Conservation (phyloP, 2,329 filamentous ascomycete species). For the Clarireedia monteithiana region DNA sequence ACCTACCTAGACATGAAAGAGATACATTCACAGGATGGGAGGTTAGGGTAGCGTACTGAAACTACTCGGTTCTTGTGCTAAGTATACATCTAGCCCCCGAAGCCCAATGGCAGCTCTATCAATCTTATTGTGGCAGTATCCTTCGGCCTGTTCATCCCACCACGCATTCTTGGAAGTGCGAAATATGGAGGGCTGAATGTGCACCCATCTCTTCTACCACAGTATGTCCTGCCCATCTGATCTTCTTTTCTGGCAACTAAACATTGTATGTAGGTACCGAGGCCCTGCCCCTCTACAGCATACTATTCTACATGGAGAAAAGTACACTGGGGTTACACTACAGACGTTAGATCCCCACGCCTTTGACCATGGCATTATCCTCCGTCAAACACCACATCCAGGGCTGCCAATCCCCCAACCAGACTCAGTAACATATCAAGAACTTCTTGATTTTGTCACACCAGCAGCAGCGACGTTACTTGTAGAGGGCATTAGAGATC, state of each 20-base stretch:
- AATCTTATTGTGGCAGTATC: slow-evolving; percentile 89
- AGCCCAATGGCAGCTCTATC: slow-evolving; percentile 36
- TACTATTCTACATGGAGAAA: slow-evolving; percentile 58
- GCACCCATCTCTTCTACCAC: slow-evolving; percentile 83
- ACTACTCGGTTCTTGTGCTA: not conserved
- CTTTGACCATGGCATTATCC: slow-evolving; percentile 74
- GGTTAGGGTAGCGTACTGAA: slow-evolving; percentile 36
- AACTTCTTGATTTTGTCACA: slow-evolving; percentile 49
- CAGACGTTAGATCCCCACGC: slow-evolving; percentile 72
- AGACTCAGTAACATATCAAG: slow-evolving; percentile 36
- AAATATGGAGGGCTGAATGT: slow-evolving; percentile 87
- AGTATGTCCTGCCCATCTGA: slow-evolving; percentile 41
- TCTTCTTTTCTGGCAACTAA: not conserved
- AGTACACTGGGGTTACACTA: slow-evolving; percentile 66
- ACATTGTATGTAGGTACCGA: slow-evolving; percentile 49
- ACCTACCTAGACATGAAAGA: slow-evolving; percentile 62
- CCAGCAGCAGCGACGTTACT: slow-evolving; percentile 64
- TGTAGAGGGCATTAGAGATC: slow-evolving; percentile 51
- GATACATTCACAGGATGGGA: slow-evolving; percentile 80
- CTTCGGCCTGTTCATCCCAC: slow-evolving; percentile 84
- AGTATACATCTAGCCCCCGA: slow-evolving; percentile 41
- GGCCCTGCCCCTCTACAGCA: slow-evolving; percentile 84
- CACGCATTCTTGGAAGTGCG: slow-evolving; percentile 59
- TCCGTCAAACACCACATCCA: slow-evolving; percentile 56
- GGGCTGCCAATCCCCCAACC: slow-evolving; percentile 40